Percentiles rank a stretch among this genome's conserved stretches.
phyloP scores from a whole-genome alignment of 148 eudicot species.

The Camellia japonica region DNA sequence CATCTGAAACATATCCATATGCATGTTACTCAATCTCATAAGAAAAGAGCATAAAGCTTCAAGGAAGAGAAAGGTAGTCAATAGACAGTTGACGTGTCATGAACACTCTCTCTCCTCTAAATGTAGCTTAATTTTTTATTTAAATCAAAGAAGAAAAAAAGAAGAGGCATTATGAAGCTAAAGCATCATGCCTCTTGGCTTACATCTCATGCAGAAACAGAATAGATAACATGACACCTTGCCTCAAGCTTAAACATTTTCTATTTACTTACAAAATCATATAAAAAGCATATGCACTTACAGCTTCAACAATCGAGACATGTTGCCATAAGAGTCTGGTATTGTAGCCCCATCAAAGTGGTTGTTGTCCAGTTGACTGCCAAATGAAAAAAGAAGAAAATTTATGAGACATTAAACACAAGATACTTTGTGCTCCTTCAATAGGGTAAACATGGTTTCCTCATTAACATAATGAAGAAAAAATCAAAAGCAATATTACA shows the following conservation, averaged over 20 bases:
- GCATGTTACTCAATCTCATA: not conserved
- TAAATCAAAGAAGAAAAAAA: not conserved
- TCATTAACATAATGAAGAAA: not conserved
- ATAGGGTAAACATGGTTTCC: not conserved
- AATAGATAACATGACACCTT: not conserved
- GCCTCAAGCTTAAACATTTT: not conserved
- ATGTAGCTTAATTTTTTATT: not conserved
- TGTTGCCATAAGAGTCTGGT: constrained; percentile 56
- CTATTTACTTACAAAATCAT: not conserved
- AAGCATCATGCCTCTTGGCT: not conserved
- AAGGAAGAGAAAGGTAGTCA: not conserved
- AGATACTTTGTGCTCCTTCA: not conserved
- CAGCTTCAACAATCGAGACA: constrained; percentile 63
- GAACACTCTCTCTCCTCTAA: not conserved
- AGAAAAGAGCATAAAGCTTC: not conserved
- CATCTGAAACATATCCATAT: not conserved
- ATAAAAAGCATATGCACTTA: constrained; percentile 33
- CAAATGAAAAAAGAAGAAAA: constrained; percentile 13
- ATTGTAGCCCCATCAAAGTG: constrained; percentile 57
- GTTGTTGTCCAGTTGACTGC: constrained; percentile 83
- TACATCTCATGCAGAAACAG: not conserved
- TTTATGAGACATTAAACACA: not conserved
- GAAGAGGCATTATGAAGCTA: not conserved
- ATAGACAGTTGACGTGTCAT: not conserved
- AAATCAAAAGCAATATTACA: not conserved